Evolutionary conservation across 1,139 yeast genomes (phyloP), one percentile per base, ranked within the genome.

Genomic region (Lodderomyces orthopsilosis): DNA sequence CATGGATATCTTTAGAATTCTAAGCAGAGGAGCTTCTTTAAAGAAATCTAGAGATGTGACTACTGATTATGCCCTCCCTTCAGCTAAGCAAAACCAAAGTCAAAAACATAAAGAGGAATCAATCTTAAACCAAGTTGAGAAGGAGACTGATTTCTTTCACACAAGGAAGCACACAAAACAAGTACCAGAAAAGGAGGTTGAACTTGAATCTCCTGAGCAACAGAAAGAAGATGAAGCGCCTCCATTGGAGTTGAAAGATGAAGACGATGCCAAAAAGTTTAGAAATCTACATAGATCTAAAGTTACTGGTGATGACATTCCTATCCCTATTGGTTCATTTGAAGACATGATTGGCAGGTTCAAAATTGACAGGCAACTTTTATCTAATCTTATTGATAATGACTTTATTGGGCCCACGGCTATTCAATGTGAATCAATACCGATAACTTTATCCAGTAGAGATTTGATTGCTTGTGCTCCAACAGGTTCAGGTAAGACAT

Each of bases 401-500:
- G 86, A 83, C 43, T 91, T 90, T 57, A 75, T 81, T 3, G 87
- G 81, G 49, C 98, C 98, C 6, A 93, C 98, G 0, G 82, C 97
- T 1, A 86, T 93, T 52, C 98, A 93, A 66, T 79, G 91, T 53
- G 96, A 89, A 61, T 77, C 88, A 1, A 82, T 90, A 32, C 96
- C 96, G 1, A 68, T 80, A 15, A 66, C 87, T 27, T 67, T 87
- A 41, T 70, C 75, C 41, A 73, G 70, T 21, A 75, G 93, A 47
- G 96, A 89, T 57, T 59, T 89, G 38, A 70, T 89, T 45, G 95
- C 94, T 1, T 86, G 95, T 70, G 96, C 96, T 0, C 96, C 96
- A 35, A 89, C 96, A 0, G 96, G 96, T 53, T 85, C 95, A 6
- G 96, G 96, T 68, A 89, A 89, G 61, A 88, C 96, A 0, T 70